Evolutionary conservation across 164 flowering plant species (phyloP), one percentile per base, ranked within the genome.

Genomic region (Nymphaea thermarum): DNA sequence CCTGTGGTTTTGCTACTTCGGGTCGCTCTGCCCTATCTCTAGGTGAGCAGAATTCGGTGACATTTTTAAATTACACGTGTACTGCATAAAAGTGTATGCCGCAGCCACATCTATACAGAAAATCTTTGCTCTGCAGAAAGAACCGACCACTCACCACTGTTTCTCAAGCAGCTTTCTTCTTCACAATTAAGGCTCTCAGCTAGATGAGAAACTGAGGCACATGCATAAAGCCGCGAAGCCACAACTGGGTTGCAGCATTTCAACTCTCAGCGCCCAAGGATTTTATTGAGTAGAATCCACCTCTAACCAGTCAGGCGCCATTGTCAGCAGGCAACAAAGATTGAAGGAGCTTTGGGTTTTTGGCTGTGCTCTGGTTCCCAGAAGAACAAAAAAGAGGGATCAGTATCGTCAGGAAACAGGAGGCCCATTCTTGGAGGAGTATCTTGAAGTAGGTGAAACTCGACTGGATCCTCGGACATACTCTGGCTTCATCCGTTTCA

Each of bases 401-500:
- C 57, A 51, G 8, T 51, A 51, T 51, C 57, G 15, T 86, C 85
- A 88, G 42, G 87, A 87, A 42, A 84, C 85, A 42, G 83, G 82
- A 68, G 86, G 76, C 14, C 81, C 79, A 73, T 83, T 87, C 66
- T 74, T 84, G n/a, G 87, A 67, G n/a, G 87, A 67, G 74, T 81
- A 88, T 87, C 93, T 82, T 5, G 77, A 78, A 51, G 89, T 76
- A 44, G 90, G 78, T 47, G 89, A 85, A 73, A 84, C 70, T 68
- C 86, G 85, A 71, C 82, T 90, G 75, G 83, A 14, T 72, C 66
- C 71, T 69, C 83, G 78, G 41, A 84, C 69, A 55, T 72, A 83
- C 7, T 92, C 96, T 65, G 78, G 82, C 80, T 88, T 93, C 60
- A 77, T 66, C 44, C 89, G 87, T 79, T 90, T 93, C 73, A 44